A percentile compares a stretch with the other conserved stretches of the same genome.
These are phyloP conservation scores for Testicularia cyperi DNA, from an alignment of 1,284 basidiomycete genomes.

Conservation along the genomic window DNA sequence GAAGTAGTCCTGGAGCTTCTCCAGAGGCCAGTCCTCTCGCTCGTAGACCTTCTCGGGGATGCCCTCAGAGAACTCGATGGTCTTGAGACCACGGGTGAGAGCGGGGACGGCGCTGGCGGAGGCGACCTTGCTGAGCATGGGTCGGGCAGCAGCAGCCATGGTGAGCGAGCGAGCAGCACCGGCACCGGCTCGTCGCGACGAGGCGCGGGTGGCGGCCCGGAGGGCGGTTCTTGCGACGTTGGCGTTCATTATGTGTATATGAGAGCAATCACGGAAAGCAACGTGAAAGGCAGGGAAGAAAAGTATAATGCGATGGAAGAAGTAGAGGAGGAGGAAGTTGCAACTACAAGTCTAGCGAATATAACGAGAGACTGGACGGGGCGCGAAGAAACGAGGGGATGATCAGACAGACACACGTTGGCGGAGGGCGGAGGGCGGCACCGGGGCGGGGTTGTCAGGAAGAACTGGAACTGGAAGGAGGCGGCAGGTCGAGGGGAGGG, in stretches of 20 bases:
- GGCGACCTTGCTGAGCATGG: slow-evolving; percentile 28
- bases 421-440: too few species aligned
- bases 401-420: too few species aligned
- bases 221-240: slow-evolving; percentile 41
- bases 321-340: neutral
- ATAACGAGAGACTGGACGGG: too few species aligned
- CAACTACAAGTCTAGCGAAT: too few species aligned
- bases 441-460: too few species aligned
- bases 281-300: neutral
- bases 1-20: slow-evolving; percentile 92
- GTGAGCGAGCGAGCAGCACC: slow-evolving; percentile 40
- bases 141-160: slow-evolving; percentile 32
- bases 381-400: neutral
- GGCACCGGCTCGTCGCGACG: slow-evolving; percentile 20
- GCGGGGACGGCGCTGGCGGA: slow-evolving; percentile 36
- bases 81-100: slow-evolving; percentile 74
- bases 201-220: slow-evolving; percentile 40
- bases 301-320: neutral
- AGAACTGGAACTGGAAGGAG: too few species aligned
- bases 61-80: slow-evolving; percentile 86
- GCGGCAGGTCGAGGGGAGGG: too few species aligned
- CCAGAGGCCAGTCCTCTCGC: slow-evolving; percentile 94
- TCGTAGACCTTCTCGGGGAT: slow-evolving; percentile 95
- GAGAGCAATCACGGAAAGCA: neutral
- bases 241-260: slow-evolving; percentile 32